Evolutionary conservation across 2,329 filamentous ascomycete genomes (phyloP).

Genomic region (Calonectria montana): DNA sequence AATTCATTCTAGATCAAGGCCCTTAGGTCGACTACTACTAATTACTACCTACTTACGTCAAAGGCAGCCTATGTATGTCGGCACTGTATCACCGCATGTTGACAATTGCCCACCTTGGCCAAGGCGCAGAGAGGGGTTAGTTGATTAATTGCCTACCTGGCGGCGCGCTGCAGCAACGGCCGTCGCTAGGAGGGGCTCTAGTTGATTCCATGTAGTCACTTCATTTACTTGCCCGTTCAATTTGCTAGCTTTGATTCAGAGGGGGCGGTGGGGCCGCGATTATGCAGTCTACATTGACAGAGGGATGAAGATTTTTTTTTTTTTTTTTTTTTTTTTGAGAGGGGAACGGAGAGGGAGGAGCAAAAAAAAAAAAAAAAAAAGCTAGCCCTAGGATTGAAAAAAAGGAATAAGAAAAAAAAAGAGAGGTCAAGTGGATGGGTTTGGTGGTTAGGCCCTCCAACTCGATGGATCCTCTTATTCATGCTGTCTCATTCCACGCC

Average conservation of each 20-base stretch:
- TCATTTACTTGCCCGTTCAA: conserved; percentile 8
- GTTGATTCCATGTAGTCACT: conserved; percentile 9
- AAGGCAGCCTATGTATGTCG: neutral
- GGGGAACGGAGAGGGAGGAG: neutral
- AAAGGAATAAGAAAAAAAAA: neutral
- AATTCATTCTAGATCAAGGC: conserved; percentile 15
- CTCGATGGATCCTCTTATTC: conserved; percentile 10
- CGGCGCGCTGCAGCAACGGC: conserved; percentile 4
- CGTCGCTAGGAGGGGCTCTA: conserved; percentile 6
- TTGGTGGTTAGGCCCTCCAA: neutral
- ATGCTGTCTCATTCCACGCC: neutral
- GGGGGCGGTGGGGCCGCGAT: conserved; percentile 40
- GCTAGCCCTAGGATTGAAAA: neutral
- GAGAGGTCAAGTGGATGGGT: neutral
- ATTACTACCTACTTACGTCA: neutral
- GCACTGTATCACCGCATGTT: conserved; percentile 9
- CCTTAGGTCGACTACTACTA: conserved; percentile 8
- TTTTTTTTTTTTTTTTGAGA: neutral
- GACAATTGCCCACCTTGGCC: conserved; percentile 4
- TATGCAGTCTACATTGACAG: conserved; percentile 34
- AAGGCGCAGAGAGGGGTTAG: neutral
- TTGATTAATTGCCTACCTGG: conserved; percentile 13
- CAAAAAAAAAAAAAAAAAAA: neutral
- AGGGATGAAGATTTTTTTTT: conserved; percentile 15
- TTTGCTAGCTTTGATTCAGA: conserved; percentile 12